These are phyloP conservation scores for Euphorbia tirucalli DNA, from an alignment of 345 rosid genomes.

Conservation along the genomic window DNA sequence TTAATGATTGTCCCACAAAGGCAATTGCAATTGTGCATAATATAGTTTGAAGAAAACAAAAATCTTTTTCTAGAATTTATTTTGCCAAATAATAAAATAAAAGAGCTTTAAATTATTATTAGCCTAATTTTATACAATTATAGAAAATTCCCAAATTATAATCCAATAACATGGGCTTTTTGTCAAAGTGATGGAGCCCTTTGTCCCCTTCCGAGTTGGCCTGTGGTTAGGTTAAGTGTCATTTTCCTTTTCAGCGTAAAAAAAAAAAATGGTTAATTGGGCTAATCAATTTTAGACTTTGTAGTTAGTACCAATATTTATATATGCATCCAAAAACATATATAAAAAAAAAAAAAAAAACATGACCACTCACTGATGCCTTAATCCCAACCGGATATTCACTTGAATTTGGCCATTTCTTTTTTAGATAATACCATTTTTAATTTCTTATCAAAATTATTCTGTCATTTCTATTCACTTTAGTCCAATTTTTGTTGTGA, in stretches of 20 bases:
- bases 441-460: not conserved
- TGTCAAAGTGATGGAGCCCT: slow-evolving; percentile 39
- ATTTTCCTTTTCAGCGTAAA: slow-evolving; percentile 11
- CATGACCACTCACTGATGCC: not conserved
- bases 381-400: not conserved
- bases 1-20: slow-evolving; percentile 18
- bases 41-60: not conserved
- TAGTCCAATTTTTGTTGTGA: not conserved
- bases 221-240: slow-evolving; percentile 29
- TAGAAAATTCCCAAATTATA: not conserved
- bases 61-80: no score
- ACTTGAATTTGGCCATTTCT: no score
- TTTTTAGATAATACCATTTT: not conserved
- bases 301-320: not conserved
- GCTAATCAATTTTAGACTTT: slow-evolving; percentile 9
- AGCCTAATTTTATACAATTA: not conserved
- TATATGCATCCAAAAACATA: not conserved
- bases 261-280: slow-evolving; percentile 11
- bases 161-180: slow-evolving; percentile 17
- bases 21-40: slow-evolving; percentile 5
- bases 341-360: not conserved
- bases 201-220: slow-evolving; percentile 12
- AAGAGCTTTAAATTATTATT: no score
- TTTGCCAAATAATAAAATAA: no score
- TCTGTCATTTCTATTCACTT: no score